These are phyloP conservation scores for Aureobasidium pullulans DNA, from an alignment of 2,329 filamentous ascomycete genomes.

Conservation along the genomic window DNA sequence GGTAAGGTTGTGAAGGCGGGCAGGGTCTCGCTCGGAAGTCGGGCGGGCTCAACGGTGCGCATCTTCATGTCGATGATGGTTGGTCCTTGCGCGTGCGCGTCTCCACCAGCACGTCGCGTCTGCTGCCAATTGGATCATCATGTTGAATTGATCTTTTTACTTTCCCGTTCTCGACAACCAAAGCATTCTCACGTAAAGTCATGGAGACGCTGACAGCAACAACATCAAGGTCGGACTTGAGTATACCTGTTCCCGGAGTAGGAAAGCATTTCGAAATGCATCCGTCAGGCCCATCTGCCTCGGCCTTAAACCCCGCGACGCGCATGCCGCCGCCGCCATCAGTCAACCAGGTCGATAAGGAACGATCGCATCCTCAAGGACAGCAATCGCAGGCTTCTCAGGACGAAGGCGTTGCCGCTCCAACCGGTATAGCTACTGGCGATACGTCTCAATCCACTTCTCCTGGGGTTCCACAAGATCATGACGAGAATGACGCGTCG, in stretches of 20 bases:
- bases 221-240: neutral
- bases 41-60: constrained; percentile 3
- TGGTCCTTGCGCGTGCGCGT: constrained; percentile 3
- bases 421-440: too few species aligned
- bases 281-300: neutral
- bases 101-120: neutral
- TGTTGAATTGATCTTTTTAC: constrained; percentile 3
- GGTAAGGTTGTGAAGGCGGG: neutral
- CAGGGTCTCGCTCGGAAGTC: constrained; percentile 1
- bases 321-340: constrained; percentile 3
- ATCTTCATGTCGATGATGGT: neutral
- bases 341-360: neutral
- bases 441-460: neutral
- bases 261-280: constrained; percentile 9
- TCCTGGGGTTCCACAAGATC: neutral
- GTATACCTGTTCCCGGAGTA: constrained; percentile 1
- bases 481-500: constrained; percentile 7
- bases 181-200: neutral
- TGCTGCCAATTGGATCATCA: neutral
- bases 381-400: neutral
- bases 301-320: constrained; percentile 7
- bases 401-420: neutral
- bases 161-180: neutral
- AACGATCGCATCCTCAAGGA: neutral
- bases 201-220: constrained; percentile 9